Conservation (phyloP, 2,329 filamentous ascomycete genomes). For the Colletotrichum neosansevieriae region DNA sequence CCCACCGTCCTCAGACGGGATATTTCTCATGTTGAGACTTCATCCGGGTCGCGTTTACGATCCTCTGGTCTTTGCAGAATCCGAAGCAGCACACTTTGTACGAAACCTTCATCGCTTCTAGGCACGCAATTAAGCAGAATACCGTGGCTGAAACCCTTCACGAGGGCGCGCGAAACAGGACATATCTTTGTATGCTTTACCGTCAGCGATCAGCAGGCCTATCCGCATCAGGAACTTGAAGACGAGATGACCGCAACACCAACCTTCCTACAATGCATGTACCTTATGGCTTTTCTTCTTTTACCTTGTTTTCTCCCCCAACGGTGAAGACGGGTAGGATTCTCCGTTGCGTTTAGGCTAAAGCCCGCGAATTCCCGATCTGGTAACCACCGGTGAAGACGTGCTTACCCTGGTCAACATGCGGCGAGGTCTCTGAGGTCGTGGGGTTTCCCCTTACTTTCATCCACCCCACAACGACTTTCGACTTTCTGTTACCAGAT, state of each 20-base stretch:
- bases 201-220: neutral
- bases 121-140: neutral
- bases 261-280: neutral
- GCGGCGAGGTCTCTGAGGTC: neutral
- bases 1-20: no score
- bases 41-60: neutral
- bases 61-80: neutral
- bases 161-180: neutral
- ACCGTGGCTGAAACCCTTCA: neutral
- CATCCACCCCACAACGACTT: no score
- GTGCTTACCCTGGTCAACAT: neutral
- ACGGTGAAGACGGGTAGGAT: constrained; percentile 20
- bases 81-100: neutral
- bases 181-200: constrained; percentile 1
- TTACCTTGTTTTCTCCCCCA: neutral
- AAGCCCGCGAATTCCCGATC: constrained; percentile 15
- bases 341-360: constrained; percentile 34
- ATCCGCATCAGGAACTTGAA: neutral
- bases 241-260: neutral
- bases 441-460: no score
- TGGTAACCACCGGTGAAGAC: constrained; percentile 22
- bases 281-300: no score
- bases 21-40: neutral
- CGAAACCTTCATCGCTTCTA: constrained; percentile 10
- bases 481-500: constrained; percentile 13